These are phyloP conservation scores for Fusarium graminum DNA, from an alignment of 2,329 filamentous ascomycete genomes.

Conservation along the genomic window DNA sequence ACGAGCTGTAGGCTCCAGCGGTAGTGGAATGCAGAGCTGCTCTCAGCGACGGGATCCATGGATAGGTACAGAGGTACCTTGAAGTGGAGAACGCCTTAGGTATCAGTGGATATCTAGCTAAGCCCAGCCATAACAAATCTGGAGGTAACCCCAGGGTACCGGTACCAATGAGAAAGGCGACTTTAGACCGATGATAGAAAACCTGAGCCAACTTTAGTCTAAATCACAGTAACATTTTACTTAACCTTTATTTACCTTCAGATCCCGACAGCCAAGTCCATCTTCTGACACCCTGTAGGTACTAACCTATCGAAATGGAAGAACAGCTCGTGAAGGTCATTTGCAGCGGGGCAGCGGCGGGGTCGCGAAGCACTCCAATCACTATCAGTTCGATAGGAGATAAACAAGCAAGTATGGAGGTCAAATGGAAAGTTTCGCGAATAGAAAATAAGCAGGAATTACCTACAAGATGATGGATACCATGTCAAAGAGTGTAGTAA, in stretches of 20 bases:
- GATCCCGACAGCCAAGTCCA: too few species aligned
- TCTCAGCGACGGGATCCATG: too few species aligned
- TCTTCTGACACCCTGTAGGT: too few species aligned
- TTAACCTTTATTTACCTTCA: too few species aligned
- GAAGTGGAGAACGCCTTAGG: not conserved
- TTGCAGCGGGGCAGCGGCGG: conserved; percentile 12
- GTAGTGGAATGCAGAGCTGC: conserved; percentile 14
- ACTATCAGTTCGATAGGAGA: not conserved
- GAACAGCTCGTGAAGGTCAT: not conserved
- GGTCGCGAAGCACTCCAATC: conserved; percentile 1
- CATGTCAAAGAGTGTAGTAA: not conserved
- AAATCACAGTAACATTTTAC: too few species aligned
- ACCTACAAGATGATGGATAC: not conserved
- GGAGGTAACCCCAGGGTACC: not conserved
- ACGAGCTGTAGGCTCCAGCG: conserved; percentile 13
- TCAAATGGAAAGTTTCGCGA: not conserved
- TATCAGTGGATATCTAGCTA: not conserved
- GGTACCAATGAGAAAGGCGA: too few species aligned
- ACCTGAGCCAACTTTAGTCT: too few species aligned
- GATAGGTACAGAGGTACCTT: too few species aligned
- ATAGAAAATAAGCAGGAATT: not conserved
- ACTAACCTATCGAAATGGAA: not conserved
- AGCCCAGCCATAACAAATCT: not conserved
- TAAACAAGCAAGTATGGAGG: not conserved
- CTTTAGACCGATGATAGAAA: too few species aligned